Base-by-base conservation (phyloP, 495 filamentous ascomycete genomes). In the Alectoria sarmentosa region DNA sequence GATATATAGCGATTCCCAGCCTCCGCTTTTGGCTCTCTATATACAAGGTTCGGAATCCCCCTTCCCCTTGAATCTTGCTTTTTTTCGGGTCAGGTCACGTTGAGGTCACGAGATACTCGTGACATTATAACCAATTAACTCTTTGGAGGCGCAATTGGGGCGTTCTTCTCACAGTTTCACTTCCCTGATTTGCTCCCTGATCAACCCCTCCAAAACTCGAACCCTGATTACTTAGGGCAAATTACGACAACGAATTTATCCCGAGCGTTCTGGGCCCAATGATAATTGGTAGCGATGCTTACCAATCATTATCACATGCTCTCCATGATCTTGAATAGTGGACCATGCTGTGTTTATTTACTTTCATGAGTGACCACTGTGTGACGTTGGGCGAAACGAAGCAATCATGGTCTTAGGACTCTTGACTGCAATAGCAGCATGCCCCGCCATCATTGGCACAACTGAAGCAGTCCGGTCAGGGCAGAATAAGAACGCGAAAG, bases 391-490 rank as follows among this genome's bases (percentile, higher is more conserved):
- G 17, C 34, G 28, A 36, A 10, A 55, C 52, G 30, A 19, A n/a
- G 4, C 49, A 14, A 55, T 55, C 30, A 73, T 73, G 71, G 69
- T 73, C 34, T 60, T 70, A 19, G 71, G 70, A 36, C 70, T 72
- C 61, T 62, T 83, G 34, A 76, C 76, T 0, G 76, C 80, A 46
- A 78, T 83, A 34, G 76, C 80, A 57, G 80, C 77, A 26, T 82
- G 80, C 61, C 78, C 79, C 34, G 76, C 79, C 19, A 80, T 82
- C 48, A 76, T 82, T 39, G 80, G 77, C 61, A 78, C 79, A 14
- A 78, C 77, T 19, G 80, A 83, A 72, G 80, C 77, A 2, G 78
- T 83, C 30, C 71, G 76, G 41, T 76, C 78, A 52, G 78, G 79
- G 34, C 80, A 83, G 61, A 73, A 72, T 11, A 73, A 79, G 61